Conservation (phyloP, 257 asterid species). For the Solanum piurae region DNA sequence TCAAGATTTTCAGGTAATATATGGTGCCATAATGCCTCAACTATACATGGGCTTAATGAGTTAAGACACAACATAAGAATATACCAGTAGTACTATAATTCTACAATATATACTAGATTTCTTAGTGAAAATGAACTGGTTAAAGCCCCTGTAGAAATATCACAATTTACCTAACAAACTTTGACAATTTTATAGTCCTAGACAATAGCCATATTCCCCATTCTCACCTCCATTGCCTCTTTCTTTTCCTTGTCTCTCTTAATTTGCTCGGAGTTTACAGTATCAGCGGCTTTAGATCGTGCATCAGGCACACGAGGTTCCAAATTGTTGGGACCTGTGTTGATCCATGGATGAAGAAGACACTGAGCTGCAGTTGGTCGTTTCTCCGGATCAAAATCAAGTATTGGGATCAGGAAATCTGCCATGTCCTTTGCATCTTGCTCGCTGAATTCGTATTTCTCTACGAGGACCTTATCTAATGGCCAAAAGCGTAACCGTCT, state of each 20-base stretch:
- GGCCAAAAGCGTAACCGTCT: constrained; percentile 83
- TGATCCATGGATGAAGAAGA: constrained; percentile 80
- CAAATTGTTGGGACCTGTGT: constrained; percentile 23
- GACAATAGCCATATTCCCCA: constrained; percentile 53
- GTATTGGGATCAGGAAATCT: constrained; percentile 29
- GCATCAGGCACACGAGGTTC: constrained; percentile 22
- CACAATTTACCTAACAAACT: background rate
- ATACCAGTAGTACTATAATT: background rate
- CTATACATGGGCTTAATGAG: background rate
- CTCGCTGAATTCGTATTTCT: constrained; percentile 39
- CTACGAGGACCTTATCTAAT: constrained; percentile 59
- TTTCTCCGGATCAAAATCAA: constrained; percentile 38
- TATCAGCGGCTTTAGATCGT: constrained; percentile 21
- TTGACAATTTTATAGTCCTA: background rate
- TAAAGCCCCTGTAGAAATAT: background rate
- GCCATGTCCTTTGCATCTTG: constrained; percentile 33
- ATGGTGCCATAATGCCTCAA: background rate
- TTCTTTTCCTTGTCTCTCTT: constrained; percentile 39
- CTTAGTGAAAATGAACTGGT: background rate
- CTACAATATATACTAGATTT: background rate
- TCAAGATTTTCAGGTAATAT: background rate
- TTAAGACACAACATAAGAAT: background rate
- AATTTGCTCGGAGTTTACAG: constrained; percentile 14
- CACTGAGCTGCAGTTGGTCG: constrained; percentile 90
- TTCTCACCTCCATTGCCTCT: constrained; percentile 68